These are phyloP conservation scores for Cystobasidiaceae sp. DNA, from an alignment of 1,284 basidiomycete species.

Conservation along the genomic window DNA sequence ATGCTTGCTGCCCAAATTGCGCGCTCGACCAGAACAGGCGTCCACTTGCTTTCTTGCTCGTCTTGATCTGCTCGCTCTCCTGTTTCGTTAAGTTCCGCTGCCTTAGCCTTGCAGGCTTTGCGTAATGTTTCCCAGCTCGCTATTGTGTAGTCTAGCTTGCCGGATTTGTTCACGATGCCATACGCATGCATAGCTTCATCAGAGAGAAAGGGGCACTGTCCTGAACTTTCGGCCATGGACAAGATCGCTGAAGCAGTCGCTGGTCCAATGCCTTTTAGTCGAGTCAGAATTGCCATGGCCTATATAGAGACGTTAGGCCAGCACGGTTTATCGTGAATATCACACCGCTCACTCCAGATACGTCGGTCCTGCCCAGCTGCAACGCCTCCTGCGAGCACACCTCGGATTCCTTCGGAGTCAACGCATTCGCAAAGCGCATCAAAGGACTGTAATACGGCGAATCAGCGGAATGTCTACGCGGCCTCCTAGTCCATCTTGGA, in stretches of 20 bases:
- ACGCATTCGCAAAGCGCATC: slow-evolving; percentile 24
- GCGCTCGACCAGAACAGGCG: slow-evolving; percentile 6
- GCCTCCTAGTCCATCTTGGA: no score
- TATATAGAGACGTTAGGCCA: no score
- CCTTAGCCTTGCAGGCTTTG: not conserved
- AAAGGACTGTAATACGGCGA: not conserved
- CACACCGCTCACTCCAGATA: not conserved
- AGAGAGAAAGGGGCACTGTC: slow-evolving; percentile 34
- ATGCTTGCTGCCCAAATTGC: slow-evolving; percentile 24
- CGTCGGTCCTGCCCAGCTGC: not conserved
- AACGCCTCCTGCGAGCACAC: not conserved
- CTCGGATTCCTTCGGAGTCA: slow-evolving; percentile 1
- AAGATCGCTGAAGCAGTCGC: slow-evolving; percentile 39
- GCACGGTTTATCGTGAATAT: no score
- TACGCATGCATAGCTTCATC: slow-evolving; percentile 35
- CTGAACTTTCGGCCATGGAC: not conserved
- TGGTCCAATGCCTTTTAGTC: slow-evolving; percentile 36
- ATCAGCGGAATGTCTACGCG: not conserved
- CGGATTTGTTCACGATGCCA: slow-evolving; percentile 9
- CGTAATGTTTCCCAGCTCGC: slow-evolving; percentile 9
- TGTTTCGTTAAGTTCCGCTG: slow-evolving; percentile 1
- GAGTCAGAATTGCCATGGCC: slow-evolving; percentile 19
- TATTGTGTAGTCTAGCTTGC: slow-evolving; percentile 27
- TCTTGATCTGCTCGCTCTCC: no score
- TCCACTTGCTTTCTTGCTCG: not conserved